Base-by-base conservation (phyloP, 345 rosid species). In the Euphorbia tirucalli region DNA sequence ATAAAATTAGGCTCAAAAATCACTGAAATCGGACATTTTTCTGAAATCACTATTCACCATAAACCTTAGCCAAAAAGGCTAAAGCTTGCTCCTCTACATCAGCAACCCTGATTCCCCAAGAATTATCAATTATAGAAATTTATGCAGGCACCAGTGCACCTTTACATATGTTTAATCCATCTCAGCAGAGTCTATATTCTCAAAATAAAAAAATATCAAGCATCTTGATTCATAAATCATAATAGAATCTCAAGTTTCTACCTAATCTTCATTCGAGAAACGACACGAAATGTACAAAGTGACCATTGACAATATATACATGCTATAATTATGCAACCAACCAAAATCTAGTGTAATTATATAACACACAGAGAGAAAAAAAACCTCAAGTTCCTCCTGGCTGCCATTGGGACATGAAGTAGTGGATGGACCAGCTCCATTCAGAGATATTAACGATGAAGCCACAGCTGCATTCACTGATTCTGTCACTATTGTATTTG, bases 331-430 rank as follows among this genome's bases (percentile, higher is more conserved):
- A 46, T 14, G 30, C 43, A 65, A 39, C 35, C 7, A 15, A 60
- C 2, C 11, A 35, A 35, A 22, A 39, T 30, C n/a, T 11, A 61
- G 59, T 32, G 60, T 30, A 7, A n/a, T 31, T n/a, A n/a, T 49
- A 6, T 65, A 49, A 28, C 6, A 14, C 11, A 30, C 7, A 15
- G 14, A 65, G 24, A 65, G 57, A 81, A 72, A 70, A 43, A 11
- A 68, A 65, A 95, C 99, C 99, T 95, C 98, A 11, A 92, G 97
- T 87, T 95, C 99, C 81, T 89, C 98, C 49, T 87, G 61, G 71
- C 77, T 69, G 21, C 77, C 82, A 60, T 66, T 71, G 19, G 81
- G 48, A 64, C 48, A 74, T 25, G 74, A 71, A 80, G 78, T 66
- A 74, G 77, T 73, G 5, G 83, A 77, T 75, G 80, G 65, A 76